Conservation (phyloP, 1,139 yeast species). For the Zygotorulaspora mrakii region DNA sequence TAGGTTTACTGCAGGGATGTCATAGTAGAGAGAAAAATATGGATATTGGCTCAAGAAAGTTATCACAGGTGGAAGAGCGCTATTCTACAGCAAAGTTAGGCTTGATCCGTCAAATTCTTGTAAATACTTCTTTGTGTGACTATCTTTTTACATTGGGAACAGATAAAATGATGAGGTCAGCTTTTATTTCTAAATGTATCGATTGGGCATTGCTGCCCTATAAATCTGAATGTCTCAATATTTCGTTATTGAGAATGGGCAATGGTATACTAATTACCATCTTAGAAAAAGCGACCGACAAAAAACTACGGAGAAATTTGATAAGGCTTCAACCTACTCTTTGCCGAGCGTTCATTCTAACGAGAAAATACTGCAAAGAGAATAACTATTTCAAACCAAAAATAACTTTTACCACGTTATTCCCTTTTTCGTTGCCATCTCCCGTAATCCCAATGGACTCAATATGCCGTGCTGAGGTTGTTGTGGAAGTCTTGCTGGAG, state of each 20-base stretch:
- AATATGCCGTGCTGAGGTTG: constrained; percentile 61
- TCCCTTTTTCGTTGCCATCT: constrained; percentile 69
- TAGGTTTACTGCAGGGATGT: constrained; percentile 22
- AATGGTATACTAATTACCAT: constrained; percentile 48
- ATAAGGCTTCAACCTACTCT: constrained; percentile 52
- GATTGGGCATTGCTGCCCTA: constrained; percentile 64
- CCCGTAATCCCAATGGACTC: constrained; percentile 67
- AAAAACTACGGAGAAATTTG: constrained; percentile 45
- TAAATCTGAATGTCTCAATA: constrained; percentile 45
- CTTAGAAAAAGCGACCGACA: constrained; percentile 21
- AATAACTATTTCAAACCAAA: constrained; percentile 53
- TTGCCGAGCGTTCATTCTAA: constrained; percentile 49
- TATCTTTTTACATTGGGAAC: constrained; percentile 17
- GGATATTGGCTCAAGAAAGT: constrained; percentile 10
- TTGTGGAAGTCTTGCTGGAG: constrained; percentile 74
- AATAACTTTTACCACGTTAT: constrained; percentile 61
- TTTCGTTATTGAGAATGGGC: constrained; percentile 46
- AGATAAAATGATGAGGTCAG: constrained; percentile 12
- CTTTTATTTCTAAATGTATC: constrained; percentile 36
- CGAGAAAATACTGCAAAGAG: constrained; percentile 52
- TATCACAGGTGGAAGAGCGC: constrained; percentile 20
- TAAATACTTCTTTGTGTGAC: constrained; percentile 14
- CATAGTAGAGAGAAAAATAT: constrained; percentile 21
- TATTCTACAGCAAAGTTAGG: constrained; percentile 25
- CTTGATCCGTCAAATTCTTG: constrained; percentile 23